Percentiles rank a stretch among this genome's conserved stretches.
Evolutionary conservation across 1,139 yeast genomes (phyloP).

Genomic region (Sugiyamaella xylanicola): DNA sequence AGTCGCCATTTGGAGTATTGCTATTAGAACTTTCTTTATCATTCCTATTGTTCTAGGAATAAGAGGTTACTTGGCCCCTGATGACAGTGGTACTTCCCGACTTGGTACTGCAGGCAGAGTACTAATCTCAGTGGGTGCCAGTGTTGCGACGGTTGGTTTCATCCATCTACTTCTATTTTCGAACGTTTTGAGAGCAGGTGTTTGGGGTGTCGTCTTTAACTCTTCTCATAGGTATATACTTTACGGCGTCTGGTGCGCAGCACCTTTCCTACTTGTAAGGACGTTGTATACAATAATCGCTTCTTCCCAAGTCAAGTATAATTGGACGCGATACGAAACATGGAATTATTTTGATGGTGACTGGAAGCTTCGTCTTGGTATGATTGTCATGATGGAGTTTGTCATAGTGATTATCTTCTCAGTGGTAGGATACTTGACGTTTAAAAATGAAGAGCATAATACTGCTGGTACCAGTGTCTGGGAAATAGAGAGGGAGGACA

Average conservation of each 20-base stretch:
- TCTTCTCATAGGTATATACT: not conserved
- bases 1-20: not conserved
- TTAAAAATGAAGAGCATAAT: not conserved
- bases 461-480: no score
- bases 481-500: conserved; percentile 5
- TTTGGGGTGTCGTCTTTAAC: conserved; percentile 3
- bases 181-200: not conserved
- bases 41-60: conserved; percentile 8
- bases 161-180: not conserved
- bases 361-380: conserved; percentile 23
- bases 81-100: not conserved
- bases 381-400: conserved; percentile 26
- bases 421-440: conserved; percentile 10
- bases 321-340: conserved; percentile 18
- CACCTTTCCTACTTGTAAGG: conserved; percentile 22
- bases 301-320: conserved; percentile 13
- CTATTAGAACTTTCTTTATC: not conserved
- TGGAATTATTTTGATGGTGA: conserved; percentile 24
- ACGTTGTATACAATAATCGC: conserved; percentile 16
- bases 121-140: not conserved
- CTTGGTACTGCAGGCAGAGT: not conserved
- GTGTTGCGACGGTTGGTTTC: not conserved
- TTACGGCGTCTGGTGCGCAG: conserved; percentile 2
- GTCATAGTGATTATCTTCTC: conserved; percentile 15
- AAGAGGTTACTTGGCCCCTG: conserved; percentile 7